These are phyloP conservation scores for Paracoccidioides brasiliensis DNA, from an alignment of 2,329 filamentous ascomycete genomes.

Conservation along the genomic window DNA sequence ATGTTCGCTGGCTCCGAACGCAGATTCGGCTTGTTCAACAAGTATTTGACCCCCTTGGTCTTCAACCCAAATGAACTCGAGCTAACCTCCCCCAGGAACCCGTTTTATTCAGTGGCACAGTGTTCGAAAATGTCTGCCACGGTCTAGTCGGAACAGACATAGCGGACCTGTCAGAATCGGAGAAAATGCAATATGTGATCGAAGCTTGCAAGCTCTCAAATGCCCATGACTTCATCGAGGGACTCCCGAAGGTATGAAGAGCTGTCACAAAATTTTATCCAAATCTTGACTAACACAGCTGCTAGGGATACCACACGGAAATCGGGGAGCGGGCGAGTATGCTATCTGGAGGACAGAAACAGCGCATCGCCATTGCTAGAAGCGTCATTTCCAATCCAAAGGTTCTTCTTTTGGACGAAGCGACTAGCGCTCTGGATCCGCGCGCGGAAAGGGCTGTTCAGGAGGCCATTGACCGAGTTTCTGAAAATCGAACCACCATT, in stretches of 20 bases:
- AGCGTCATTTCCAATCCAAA: constrained; percentile 75
- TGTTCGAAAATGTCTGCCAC: constrained; percentile 66
- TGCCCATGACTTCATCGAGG: constrained; percentile 68
- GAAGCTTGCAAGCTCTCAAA: constrained; percentile 74
- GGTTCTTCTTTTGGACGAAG: constrained; percentile 75
- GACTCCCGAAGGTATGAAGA: constrained; percentile 47
- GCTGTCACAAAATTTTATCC: neutral
- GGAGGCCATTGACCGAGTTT: constrained; percentile 66
- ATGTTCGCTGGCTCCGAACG: constrained; percentile 31
- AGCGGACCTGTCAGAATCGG: constrained; percentile 50
- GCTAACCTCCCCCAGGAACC: constrained; percentile 52
- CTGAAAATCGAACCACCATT: constrained; percentile 69
- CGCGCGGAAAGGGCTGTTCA: constrained; percentile 80
- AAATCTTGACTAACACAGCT: neutral
- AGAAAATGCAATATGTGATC: constrained; percentile 51
- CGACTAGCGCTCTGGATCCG: constrained; percentile 73
- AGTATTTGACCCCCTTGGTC: constrained; percentile 2
- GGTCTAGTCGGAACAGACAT: constrained; percentile 65
- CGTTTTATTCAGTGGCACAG: constrained; percentile 66
- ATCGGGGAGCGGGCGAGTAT: constrained; percentile 79
- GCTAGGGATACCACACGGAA: constrained; percentile 60
- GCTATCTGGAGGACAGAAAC: constrained; percentile 79
- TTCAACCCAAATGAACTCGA: neutral
- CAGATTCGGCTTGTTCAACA: constrained; percentile 39
- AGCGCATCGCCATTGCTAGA: constrained; percentile 76